A percentile compares a stretch with the other conserved stretches of the same genome.
These are phyloP conservation scores for Pelagomonas calceolata DNA, from an alignment of 108 stramenopile genomes.

Conservation along the genomic window DNA sequence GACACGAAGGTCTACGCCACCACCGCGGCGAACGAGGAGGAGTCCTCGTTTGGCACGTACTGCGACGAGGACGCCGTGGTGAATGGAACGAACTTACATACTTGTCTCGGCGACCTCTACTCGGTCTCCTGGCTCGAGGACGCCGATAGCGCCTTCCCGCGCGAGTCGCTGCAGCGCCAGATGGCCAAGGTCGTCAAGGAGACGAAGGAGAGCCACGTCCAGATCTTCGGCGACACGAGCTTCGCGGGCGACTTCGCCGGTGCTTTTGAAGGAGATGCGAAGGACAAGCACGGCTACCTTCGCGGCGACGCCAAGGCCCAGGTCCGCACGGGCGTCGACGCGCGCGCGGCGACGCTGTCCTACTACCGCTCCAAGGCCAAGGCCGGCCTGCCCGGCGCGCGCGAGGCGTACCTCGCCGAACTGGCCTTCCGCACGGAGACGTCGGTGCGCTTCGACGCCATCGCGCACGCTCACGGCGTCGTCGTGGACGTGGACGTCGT, in stretches of 20 bases:
- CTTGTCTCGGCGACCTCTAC: constrained; percentile 31
- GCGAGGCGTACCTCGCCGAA: no score
- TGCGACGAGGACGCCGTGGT: constrained; percentile 16
- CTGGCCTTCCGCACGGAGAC: no score
- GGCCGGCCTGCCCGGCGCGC: no score
- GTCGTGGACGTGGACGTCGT: no score
- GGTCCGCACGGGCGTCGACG: no score
- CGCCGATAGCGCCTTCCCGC: constrained; percentile 14
- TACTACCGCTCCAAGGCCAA: no score
- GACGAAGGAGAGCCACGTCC: constrained; percentile 25
- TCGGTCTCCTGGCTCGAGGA: constrained; percentile 31
- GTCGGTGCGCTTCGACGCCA: no score
- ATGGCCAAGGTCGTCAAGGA: constrained; percentile 10
- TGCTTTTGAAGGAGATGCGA: constrained; percentile 1
- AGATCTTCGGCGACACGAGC: constrained; percentile 15
- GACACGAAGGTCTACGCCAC: constrained; percentile 24
- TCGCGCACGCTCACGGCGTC: no score
- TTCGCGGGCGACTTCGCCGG: constrained; percentile 2
- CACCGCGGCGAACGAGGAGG: constrained; percentile 22
- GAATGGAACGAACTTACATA: constrained; percentile 15
- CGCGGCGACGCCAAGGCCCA: no score
- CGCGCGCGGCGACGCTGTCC: no score
- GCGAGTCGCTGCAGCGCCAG: constrained; percentile 24
- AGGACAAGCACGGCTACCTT: no score
- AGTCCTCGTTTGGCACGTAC: constrained; percentile 28